Base-by-base conservation (phyloP, 768 basidiomycete genomes). In the Goffeauzyma gilvescens region DNA sequence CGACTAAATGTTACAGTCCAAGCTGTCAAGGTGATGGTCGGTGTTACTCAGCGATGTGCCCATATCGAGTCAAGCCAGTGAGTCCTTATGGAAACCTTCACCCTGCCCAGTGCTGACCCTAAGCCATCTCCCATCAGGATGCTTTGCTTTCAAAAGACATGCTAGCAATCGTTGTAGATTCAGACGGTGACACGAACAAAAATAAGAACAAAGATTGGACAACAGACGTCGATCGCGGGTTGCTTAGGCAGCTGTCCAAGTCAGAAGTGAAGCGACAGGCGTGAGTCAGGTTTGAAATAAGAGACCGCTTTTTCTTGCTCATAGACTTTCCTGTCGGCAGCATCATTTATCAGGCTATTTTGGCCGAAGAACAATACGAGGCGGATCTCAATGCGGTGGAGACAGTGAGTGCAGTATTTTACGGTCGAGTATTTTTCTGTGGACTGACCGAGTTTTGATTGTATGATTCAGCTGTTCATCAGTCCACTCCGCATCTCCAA, bases 1-100 rank as follows among this genome's bases (percentile, higher is more conserved):
- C 93, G 46, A 90, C 89, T 5, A 73, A 76, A 51, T 98, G 93
- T 60, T 95, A 90, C 64, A 76, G 80, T 1, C 77, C 84, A 1
- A 78, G 75, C 46, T 95, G 89, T 59, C 73, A 72, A 31, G 85
- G 85, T 24, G 83, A 79, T 20, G 63, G 67, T 12, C 70, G 75
- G 2, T 93, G 87, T 60, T 93, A 89, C 62, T 75, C 83, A 2
- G 79, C 73, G 62, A 69, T 73, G 6, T 93, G 87, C 66, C 62
- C 50, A 17, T 56, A 51, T 45, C 50, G 50, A 27, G 54, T 52
- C 14, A 43, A 20, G 49, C 55, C n/a, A 38, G 48, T 43, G 50
- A 45, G 33, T 57, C 53, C 38, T 41, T 53, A 1, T 27, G 33
- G 13, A 15, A 26, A 24, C 31, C 34, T 13, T 22, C 9, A 22